Evolutionary conservation across 2,329 filamentous ascomycete species (phyloP), one percentile per base, ranked within the genome.

Genomic region (Pyrenophora teres): DNA sequence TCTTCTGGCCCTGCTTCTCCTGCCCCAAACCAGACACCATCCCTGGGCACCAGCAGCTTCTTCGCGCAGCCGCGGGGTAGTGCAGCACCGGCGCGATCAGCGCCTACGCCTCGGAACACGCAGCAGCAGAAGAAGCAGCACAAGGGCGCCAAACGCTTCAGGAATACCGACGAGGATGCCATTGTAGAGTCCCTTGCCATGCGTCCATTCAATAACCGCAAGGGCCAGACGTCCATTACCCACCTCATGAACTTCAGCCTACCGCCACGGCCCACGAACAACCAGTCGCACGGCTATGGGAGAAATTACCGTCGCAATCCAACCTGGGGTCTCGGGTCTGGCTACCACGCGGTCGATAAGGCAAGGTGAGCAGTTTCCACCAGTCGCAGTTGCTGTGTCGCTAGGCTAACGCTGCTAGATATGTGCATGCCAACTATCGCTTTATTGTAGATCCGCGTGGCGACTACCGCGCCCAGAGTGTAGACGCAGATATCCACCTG

Each of bases 141-240:
- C 77, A 92, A 90, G 71, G 85, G 85, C 59, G 89, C 92, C 68
- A 87, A 87, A 67, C 86, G 87, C 68, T 89, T 91, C 40, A 80
- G 83, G 50, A 78, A 88, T 62, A 83, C 88, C 71, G 87, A 92
- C 78, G 92, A 96, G 78, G 92, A 96, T 83, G 85, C 85, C 65
- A 87, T 95, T 83, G 91, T 86, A 60, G 92, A 97, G 78, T 81
- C 83, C 63, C 80, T 80, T 75, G 82, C 80, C 76, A 87, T 86
- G 82, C 81, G 77, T 71, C 83, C 83, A 46, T 80, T 83, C 54
- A 86, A 78, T 63, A 86, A 85, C 65, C 87, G 94, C 52, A 90
- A 94, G 66, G 94, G 94, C 46, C 93, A 97, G 75, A 97, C 92
- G 46, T 96, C 90, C 67, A 99, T 99, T 71, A 97, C 94, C 35